phyloP scores from a whole-genome alignment of 805 yeast species.

The Candida caryicola region DNA sequence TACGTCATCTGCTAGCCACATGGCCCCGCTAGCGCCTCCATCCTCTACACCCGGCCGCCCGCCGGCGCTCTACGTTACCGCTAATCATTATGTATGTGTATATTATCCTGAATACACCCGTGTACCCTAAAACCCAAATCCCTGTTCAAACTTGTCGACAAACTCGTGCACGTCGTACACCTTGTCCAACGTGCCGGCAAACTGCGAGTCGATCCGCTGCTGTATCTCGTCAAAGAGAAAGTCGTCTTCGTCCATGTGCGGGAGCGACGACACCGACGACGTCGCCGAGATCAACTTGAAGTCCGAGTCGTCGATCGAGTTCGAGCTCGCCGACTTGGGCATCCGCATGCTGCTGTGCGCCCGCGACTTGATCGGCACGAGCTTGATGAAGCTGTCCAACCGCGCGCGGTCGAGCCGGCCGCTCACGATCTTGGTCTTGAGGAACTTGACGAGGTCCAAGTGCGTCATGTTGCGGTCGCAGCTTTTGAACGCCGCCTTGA shows the following conservation, averaged over 20 bases:
- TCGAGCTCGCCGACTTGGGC: constrained; percentile 4
- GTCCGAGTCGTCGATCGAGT: constrained; percentile 8
- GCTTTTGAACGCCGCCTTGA: background rate
- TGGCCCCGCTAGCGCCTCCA: no score
- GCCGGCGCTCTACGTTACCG: no score
- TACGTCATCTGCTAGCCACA: no score
- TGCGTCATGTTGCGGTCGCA: constrained; percentile 5
- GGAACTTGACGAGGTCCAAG: constrained; percentile 10
- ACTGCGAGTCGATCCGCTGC: constrained; percentile 20
- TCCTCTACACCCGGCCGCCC: no score
- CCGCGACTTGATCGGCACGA: constrained; percentile 14
- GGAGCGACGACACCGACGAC: constrained; percentile 6
- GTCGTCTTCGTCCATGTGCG: constrained; percentile 19
- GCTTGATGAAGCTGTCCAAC: constrained; percentile 13
- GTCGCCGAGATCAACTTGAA: constrained; percentile 9
- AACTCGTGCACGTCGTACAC: constrained; percentile 25
- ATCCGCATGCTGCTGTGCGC: background rate
- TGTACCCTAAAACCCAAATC: constrained; percentile 12
- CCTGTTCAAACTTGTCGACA: constrained; percentile 21
- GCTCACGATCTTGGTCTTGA: constrained; percentile 9
- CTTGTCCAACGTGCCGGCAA: constrained; percentile 21
- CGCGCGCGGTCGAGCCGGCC: constrained; percentile 4
- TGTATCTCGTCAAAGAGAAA: constrained; percentile 24
- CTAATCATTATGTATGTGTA: no score
- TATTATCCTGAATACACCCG: no score